These are phyloP conservation scores for Thelonectria olida DNA, from an alignment of 2,329 filamentous ascomycete species.

Conservation along the genomic window DNA sequence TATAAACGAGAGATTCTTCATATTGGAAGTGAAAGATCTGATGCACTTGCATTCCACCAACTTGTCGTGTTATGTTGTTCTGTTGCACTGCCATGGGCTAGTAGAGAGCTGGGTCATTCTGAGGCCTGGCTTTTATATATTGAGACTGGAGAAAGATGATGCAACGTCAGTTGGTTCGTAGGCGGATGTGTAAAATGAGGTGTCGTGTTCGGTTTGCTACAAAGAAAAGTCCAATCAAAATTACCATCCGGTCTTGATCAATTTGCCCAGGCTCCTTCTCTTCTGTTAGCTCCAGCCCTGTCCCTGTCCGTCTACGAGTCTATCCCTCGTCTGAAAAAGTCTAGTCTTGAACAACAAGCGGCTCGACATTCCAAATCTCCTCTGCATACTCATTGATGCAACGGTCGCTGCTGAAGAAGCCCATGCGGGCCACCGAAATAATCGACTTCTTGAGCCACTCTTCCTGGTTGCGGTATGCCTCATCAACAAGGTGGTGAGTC, in stretches of 20 bases:
- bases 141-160: neutral
- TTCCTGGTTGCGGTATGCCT: slow-evolving; percentile 90
- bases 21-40: too few species aligned
- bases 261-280: slow-evolving; percentile 23
- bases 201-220: slow-evolving; percentile 30
- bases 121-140: too few species aligned
- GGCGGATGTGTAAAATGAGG: slow-evolving; percentile 1
- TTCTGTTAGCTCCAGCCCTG: slow-evolving; percentile 9
- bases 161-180: neutral
- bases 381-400: slow-evolving; percentile 99
- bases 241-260: slow-evolving; percentile 10
- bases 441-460: slow-evolving; percentile 94
- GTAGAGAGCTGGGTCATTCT: too few species aligned
- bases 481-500: slow-evolving; percentile 90
- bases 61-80: too few species aligned
- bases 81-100: too few species aligned
- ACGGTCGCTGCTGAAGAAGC: slow-evolving; percentile 94
- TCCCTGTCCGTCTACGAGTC: slow-evolving; percentile 19
- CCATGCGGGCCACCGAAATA: slow-evolving; percentile 89
- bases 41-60: too few species aligned
- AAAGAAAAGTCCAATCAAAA: slow-evolving; percentile 10
- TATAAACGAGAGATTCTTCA: too few species aligned
- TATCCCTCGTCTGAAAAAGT: slow-evolving; percentile 23
- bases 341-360: slow-evolving; percentile 62
- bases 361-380: slow-evolving; percentile 96